A percentile compares a stretch with the other conserved stretches of the same genome.
phyloP scores from a whole-genome alignment of 768 basidiomycete species.

The Albatrellus ellisii region DNA sequence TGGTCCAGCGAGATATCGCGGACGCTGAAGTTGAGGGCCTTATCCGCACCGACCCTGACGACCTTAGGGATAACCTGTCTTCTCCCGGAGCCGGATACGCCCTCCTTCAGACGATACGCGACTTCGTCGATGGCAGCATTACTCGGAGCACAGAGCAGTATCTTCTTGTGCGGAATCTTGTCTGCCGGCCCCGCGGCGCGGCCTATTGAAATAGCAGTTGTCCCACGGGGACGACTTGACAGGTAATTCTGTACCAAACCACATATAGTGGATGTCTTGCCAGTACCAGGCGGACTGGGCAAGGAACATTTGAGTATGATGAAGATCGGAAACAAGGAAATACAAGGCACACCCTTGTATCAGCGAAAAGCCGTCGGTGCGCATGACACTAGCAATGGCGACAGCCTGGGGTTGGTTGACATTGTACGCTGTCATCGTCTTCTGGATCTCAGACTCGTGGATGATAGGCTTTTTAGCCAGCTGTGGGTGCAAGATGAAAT shows the following conservation, averaged over 20 bases:
- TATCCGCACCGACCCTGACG: constrained; percentile 79
- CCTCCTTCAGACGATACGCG: constrained; percentile 72
- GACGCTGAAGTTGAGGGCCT: constrained; percentile 62
- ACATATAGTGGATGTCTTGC: constrained; percentile 97
- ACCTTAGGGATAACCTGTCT: constrained; percentile 52
- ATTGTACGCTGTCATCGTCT: constrained; percentile 53
- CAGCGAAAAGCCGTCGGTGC: constrained; percentile 66
- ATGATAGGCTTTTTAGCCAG: constrained; percentile 34
- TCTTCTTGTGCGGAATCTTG: constrained; percentile 43
- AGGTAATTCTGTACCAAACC: constrained; percentile 82
- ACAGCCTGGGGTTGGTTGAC: constrained; percentile 92
- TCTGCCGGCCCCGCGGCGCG: constrained; percentile 25
- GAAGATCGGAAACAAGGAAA: neutral
- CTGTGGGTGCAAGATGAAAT: constrained; percentile 58
- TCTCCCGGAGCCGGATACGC: constrained; percentile 47
- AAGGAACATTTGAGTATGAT: neutral
- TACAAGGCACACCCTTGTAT: constrained; percentile 81
- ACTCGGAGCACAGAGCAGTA: constrained; percentile 92
- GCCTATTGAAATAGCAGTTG: constrained; percentile 38
- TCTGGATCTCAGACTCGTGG: constrained; percentile 37
- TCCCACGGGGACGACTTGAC: constrained; percentile 37
- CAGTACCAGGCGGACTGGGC: constrained; percentile 87
- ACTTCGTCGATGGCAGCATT: constrained; percentile 99
- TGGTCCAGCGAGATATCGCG: constrained; percentile 81
- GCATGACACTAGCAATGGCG: constrained; percentile 70